Percentiles rank a stretch among this genome's conserved stretches.
Evolutionary conservation across 2,329 filamentous ascomycete genomes (phyloP).

Genomic region (Chalara sp.): DNA sequence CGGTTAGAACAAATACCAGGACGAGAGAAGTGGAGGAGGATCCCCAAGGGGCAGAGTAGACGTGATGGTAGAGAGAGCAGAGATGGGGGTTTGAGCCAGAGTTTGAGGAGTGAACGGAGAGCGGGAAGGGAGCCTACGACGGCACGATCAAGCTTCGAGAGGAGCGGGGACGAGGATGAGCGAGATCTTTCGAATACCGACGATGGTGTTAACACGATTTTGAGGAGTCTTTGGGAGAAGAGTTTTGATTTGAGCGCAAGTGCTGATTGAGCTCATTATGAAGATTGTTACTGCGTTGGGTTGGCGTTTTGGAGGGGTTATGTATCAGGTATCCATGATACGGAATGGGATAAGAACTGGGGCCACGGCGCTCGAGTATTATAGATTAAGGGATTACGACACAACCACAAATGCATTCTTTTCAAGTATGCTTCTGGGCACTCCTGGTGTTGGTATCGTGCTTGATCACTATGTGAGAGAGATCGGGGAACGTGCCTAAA

Average conservation of each 20-base stretch:
- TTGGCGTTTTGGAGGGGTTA: too few species aligned
- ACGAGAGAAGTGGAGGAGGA: constrained; percentile 32
- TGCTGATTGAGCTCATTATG: constrained; percentile 17
- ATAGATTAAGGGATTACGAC: too few species aligned
- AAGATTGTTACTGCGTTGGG: too few species aligned
- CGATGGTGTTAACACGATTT: constrained; percentile 38
- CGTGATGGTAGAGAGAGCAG: constrained; percentile 5
- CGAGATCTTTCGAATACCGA: constrained; percentile 39
- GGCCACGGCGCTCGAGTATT: too few species aligned
- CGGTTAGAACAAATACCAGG: constrained; percentile 47
- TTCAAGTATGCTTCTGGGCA: too few species aligned
- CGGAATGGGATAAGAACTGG: too few species aligned
- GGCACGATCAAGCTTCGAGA: constrained; percentile 8
- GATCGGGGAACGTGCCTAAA: too few species aligned
- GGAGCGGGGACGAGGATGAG: constrained; percentile 6
- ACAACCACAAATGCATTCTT: too few species aligned
- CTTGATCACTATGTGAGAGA: too few species aligned
- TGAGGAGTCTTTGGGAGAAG: constrained; percentile 58
- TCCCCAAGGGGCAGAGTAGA: constrained; percentile 19
- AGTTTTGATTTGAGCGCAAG: constrained; percentile 50
- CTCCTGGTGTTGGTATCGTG: too few species aligned
- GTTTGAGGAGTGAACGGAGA: constrained; percentile 27
- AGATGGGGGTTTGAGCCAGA: constrained; percentile 32
- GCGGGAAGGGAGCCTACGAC: constrained; percentile 2
- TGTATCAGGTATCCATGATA: too few species aligned